Percentiles rank a stretch among this genome's conserved stretches.
phyloP scores from a whole-genome alignment of 2,329 filamentous ascomycete genomes.

The Thermothelomyces thermophilus region DNA sequence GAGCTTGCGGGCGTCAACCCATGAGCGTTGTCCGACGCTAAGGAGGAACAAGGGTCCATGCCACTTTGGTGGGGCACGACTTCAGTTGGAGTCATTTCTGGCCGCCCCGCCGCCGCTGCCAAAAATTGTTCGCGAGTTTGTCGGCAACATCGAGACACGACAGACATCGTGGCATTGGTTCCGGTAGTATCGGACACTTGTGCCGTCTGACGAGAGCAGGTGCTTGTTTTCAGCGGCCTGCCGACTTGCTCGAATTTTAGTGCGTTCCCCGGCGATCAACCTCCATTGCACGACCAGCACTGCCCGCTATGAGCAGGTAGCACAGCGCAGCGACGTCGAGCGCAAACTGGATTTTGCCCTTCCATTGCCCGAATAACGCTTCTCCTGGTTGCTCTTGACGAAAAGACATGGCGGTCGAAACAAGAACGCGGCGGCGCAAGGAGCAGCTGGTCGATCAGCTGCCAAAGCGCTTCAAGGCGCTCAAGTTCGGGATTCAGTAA shows the following conservation, averaged over 20 bases:
- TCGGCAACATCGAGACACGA: not conserved
- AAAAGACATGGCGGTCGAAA: conserved; percentile 13
- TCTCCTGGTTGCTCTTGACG: not conserved
- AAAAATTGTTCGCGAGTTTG: conserved; percentile 18
- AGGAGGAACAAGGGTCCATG: not conserved
- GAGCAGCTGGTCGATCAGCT: conserved; percentile 83
- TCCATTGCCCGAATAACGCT: not conserved
- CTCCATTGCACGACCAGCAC: not conserved
- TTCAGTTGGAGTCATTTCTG: conserved; percentile 19
- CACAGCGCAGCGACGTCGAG: conserved; percentile 12
- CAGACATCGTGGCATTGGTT: no score
- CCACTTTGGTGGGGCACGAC: conserved; percentile 24
- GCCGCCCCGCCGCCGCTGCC: conserved; percentile 24
- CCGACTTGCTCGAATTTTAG: not conserved
- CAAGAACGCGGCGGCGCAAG: conserved; percentile 42
- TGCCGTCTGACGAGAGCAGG: not conserved
- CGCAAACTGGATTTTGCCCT: conserved; percentile 6
- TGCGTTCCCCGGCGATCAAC: not conserved
- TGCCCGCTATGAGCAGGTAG: conserved; percentile 23
- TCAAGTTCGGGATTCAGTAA: conserved; percentile 90
- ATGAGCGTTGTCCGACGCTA: not conserved
- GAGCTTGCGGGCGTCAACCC: no score
- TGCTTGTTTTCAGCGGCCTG: not conserved
- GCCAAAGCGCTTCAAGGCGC: conserved; percentile 84
- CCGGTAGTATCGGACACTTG: not conserved